Percentiles rank a stretch among this genome's conserved stretches.
phyloP scores from a whole-genome alignment of 2,329 filamentous ascomycete genomes.

The Epichloe coenophiala region DNA sequence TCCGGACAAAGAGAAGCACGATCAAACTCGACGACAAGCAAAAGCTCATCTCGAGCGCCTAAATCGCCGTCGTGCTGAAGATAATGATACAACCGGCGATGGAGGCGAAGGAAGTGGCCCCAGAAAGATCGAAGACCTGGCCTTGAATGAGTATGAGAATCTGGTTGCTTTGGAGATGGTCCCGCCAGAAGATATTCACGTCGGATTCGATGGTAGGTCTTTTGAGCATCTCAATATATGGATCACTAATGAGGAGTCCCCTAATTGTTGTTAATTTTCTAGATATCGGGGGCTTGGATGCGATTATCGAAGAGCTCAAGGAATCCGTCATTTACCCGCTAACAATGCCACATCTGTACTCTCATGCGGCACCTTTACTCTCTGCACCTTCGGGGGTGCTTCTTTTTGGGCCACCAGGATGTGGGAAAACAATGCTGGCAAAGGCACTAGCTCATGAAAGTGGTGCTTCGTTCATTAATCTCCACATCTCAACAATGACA shows the following conservation, averaged over 20 bases:
- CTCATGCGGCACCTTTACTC: conserved; percentile 73
- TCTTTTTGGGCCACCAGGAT: conserved; percentile 88
- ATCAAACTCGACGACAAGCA: conserved; percentile 70
- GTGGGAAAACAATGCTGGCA: conserved; percentile 97
- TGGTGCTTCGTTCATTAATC: conserved; percentile 93
- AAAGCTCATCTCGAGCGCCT: conserved; percentile 73
- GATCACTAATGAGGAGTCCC: background rate
- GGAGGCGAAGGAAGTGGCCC: conserved; percentile 28
- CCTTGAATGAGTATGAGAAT: conserved; percentile 85
- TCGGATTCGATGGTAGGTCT: conserved; percentile 64
- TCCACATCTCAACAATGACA: conserved; percentile 93
- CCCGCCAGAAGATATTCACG: conserved; percentile 81
- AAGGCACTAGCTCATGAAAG: conserved; percentile 94
- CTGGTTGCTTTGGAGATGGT: conserved; percentile 92
- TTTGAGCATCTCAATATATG: background rate
- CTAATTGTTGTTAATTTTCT: background rate
- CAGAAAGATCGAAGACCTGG: conserved; percentile 55
- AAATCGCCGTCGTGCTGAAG: conserved; percentile 30
- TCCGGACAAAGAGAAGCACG: conserved; percentile 76
- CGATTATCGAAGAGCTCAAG: conserved; percentile 92
- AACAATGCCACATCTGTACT: conserved; percentile 90
- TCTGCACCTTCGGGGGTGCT: conserved; percentile 91
- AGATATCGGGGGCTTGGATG: conserved; percentile 86
- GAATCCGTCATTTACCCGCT: conserved; percentile 96
- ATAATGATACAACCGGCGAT: conserved; percentile 29